Conservation (phyloP, 106 monocot genomes). For the Cymbidium sinense region DNA sequence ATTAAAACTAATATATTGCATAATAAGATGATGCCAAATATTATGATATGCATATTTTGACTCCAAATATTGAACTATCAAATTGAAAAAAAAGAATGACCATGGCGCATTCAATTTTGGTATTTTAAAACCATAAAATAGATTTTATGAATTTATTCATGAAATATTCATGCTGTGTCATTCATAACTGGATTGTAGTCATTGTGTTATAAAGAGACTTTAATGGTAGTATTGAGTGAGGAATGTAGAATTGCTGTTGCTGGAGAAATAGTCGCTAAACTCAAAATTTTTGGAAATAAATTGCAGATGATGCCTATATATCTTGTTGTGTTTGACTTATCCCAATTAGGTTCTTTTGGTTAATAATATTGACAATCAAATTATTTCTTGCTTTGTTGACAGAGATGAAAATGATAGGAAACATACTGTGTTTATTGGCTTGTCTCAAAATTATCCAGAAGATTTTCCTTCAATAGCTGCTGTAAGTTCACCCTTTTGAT, state of each 20-base stretch:
- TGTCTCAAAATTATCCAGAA: conserved; percentile 9
- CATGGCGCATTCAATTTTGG: neutral
- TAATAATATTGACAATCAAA: neutral
- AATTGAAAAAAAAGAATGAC: neutral
- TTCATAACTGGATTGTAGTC: neutral
- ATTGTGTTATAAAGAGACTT: neutral
- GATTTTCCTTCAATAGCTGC: conserved; percentile 2
- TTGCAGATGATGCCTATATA: neutral
- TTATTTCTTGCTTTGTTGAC: neutral
- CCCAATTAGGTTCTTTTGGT: neutral
- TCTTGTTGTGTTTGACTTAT: neutral
- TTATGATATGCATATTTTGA: neutral
- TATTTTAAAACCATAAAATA: neutral
- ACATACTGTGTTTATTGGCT: neutral
- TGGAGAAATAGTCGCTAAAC: neutral
- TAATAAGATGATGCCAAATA: neutral
- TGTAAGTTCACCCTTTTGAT: neutral
- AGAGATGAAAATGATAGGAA: conserved; percentile 10
- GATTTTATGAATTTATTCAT: neutral
- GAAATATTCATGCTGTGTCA: neutral
- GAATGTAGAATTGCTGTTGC: neutral
- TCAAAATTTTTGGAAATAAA: neutral
- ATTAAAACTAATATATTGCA: neutral
- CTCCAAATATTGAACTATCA: neutral
- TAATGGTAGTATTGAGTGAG: neutral